Evolutionary conservation across 148 eudicot species (phyloP).

Genomic region (Fagopyrum homotropicum): DNA sequence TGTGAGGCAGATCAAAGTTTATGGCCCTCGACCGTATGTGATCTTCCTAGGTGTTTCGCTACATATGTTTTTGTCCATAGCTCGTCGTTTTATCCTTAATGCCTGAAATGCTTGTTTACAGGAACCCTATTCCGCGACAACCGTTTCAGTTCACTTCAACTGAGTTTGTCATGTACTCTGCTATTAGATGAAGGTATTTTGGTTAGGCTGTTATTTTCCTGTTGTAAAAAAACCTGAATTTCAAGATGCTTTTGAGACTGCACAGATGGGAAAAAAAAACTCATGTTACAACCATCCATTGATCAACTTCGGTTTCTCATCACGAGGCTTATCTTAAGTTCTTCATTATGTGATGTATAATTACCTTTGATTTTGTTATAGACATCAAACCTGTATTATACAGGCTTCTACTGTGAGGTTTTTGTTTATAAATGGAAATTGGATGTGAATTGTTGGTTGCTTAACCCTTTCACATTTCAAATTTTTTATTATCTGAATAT

Average conservation of each 20-base stretch:
- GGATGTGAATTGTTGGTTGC: background rate
- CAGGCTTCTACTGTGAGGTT: background rate
- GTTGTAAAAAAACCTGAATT: background rate
- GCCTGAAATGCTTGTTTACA: constrained; percentile 14
- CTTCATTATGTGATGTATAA: background rate
- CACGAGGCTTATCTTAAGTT: background rate
- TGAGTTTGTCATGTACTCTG: constrained; percentile 32
- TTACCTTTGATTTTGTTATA: background rate
- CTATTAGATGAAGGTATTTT: constrained; percentile 24
- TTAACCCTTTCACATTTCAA: background rate
- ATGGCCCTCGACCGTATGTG: constrained; percentile 83
- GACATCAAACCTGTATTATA: background rate
- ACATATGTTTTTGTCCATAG: background rate
- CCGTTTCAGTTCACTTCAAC: constrained; percentile 40
- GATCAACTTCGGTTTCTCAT: background rate
- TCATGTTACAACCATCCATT: background rate
- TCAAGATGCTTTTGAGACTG: constrained; percentile 3
- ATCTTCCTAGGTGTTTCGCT: background rate
- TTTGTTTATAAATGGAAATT: background rate
- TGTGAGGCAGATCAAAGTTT: constrained; percentile 93
- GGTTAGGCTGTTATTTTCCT: background rate
- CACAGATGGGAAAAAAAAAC: background rate
- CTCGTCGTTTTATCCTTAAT: constrained; percentile 3
- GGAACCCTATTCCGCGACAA: constrained; percentile 36
- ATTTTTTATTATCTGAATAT: background rate